phyloP scores from a whole-genome alignment of 148 eudicot genomes.

The Spergularia bocconei region DNA sequence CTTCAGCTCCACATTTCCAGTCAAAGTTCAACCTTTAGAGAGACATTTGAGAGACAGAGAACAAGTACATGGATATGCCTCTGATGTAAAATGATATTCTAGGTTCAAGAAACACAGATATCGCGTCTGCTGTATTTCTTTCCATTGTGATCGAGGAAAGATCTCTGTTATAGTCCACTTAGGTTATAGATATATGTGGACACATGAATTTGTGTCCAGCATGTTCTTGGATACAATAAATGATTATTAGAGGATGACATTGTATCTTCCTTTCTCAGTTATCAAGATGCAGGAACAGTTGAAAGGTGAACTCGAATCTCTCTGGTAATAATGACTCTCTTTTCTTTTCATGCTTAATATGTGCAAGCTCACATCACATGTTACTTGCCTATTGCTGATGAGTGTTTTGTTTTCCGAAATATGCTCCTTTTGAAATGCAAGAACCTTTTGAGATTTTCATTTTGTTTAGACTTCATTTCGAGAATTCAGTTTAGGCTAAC shows the following conservation, averaged over 20 bases:
- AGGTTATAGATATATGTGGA: conserved; percentile 3
- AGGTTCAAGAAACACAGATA: conserved; percentile 1
- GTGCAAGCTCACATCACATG: not conserved
- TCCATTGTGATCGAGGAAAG: conserved; percentile 14
- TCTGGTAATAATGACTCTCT: conserved; percentile 11
- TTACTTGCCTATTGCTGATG: not conserved
- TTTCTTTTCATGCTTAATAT: conserved; percentile 10
- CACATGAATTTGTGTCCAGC: not conserved
- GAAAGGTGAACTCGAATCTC: conserved; percentile 10
- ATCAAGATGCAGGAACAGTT: conserved; percentile 18
- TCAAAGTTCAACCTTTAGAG: conserved; percentile 1
- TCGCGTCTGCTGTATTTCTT: conserved; percentile 13
- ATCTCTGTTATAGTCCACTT: conserved; percentile 9
- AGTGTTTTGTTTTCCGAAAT: not conserved
- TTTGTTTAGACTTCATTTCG: not conserved
- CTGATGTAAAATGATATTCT: not conserved
- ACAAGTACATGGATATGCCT: not conserved
- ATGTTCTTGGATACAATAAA: conserved; percentile 8
- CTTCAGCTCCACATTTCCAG: not conserved
- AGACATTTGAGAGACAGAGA: not conserved
- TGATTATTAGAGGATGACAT: conserved; percentile 7
- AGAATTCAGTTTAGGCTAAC: not conserved
- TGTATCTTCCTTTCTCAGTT: conserved; percentile 19
- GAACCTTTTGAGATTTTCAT: not conserved
- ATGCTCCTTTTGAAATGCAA: not conserved